These are phyloP conservation scores for Auriculariales sp. DNA, from an alignment of 768 basidiomycete species.

Conservation along the genomic window DNA sequence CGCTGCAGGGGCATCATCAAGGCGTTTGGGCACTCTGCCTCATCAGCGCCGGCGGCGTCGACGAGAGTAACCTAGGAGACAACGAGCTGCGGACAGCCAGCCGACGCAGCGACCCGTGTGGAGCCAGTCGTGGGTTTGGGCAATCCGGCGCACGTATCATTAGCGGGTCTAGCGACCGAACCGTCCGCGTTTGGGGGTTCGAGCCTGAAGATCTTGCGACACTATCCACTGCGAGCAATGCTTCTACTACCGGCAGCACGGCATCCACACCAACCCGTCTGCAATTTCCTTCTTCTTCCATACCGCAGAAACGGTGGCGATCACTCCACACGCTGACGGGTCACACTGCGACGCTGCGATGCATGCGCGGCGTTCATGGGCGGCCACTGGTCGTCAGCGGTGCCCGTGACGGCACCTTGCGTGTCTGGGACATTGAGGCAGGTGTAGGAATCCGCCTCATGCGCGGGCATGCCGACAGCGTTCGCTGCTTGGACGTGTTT, in stretches of 20 bases:
- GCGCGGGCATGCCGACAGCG: constrained; percentile 64
- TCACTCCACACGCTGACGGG: constrained; percentile 67
- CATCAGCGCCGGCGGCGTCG: constrained; percentile 55
- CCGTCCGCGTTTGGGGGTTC: constrained; percentile 88
- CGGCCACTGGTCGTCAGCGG: constrained; percentile 84
- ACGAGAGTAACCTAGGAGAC: no score
- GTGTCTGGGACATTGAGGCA: constrained; percentile 87
- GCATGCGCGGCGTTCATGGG: constrained; percentile 74
- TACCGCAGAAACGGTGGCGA: no score
- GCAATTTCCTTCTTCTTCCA: no score
- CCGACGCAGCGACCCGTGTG: constrained; percentile 38
- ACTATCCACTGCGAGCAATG: no score
- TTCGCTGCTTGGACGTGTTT: constrained; percentile 74
- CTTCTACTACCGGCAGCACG: constrained; percentile 34
- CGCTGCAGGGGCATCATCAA: constrained; percentile 67
- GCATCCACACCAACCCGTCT: no score
- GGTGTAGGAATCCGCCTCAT: constrained; percentile 53
- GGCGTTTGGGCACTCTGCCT: constrained; percentile 92
- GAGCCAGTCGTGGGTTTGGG: constrained; percentile 78
- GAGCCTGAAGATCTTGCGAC: no score
- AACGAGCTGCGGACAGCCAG: constrained; percentile 9
- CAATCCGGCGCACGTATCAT: constrained; percentile 72
- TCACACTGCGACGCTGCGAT: constrained; percentile 83
- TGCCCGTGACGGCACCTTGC: constrained; percentile 70
- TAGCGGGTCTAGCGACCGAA: constrained; percentile 87